Evolutionary conservation across 1,139 yeast genomes (phyloP), one percentile per base, ranked within the genome.

Genomic region (Pichia sp.): DNA sequence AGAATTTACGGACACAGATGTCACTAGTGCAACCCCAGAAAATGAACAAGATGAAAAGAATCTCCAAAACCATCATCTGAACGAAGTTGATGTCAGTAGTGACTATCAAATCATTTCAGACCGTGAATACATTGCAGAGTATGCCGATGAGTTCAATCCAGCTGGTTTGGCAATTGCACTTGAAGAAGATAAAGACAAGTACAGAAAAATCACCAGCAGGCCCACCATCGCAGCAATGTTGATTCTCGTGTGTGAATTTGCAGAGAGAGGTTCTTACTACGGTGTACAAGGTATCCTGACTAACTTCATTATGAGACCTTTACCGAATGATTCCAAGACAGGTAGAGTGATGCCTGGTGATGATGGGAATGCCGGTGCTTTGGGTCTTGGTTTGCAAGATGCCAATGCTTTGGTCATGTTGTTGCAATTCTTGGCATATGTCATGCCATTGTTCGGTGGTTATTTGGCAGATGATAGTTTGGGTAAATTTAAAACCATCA

Each of bases 291-390:
- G 62, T 38, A 48, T 63, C 30, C 57, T 66, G 34, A 52, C 64
- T 21, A 66, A 66, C 45, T 66, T 65, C 41, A 56, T 66, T 39
- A 66, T 63, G 53, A 58, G 74, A 50, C 71, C 73, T 12, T 56
- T 72, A 39, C 78, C 78, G 15, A 56, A 54, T 13, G 72, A 72
- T 32, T 69, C 73, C 24, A 67, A 67, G 11, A 49, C 57, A 8
- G 51, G 56, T 27, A 32, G 35, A 20, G 37, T 37, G 15, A 15
- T 37, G 34, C 54, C 49, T 19, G 50, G 58, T 27, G 24, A 24
- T 16, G n/a, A n/a, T n/a, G 30, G 31, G 5, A 41, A 43, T 27
- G 44, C 39, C 22, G 72, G 71, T 51, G 71, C 71, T 9, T 58
- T 66, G 37, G 60, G 52, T 29, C 34, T 55, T 40, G 70, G 70